Conservation (phyloP, 768 basidiomycete species). For the Lentinula sp. region DNA sequence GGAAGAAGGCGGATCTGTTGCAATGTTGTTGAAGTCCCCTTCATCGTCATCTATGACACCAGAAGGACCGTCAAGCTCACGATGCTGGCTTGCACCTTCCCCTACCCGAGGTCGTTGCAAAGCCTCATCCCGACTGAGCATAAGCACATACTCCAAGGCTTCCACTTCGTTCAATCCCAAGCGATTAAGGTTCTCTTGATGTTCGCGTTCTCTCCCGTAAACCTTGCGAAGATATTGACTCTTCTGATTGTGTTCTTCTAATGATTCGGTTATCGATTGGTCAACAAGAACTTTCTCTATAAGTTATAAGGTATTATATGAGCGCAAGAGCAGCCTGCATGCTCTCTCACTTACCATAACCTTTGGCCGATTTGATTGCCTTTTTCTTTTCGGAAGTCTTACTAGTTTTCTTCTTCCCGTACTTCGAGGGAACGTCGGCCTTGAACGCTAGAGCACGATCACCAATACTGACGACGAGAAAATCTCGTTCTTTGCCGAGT, state of each 20-base stretch:
- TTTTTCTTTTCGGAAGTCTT: conserved; percentile 26
- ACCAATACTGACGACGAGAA: conserved; percentile 55
- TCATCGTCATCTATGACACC: conserved; percentile 43
- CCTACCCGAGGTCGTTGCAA: conserved; percentile 11
- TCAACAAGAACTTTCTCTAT: conserved; percentile 61
- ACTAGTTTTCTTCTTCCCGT: conserved; percentile 17
- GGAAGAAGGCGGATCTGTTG: conserved; percentile 1
- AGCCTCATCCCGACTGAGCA: conserved; percentile 81
- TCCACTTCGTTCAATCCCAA: conserved; percentile 72
- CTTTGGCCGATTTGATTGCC: conserved; percentile 30
- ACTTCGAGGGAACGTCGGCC: conserved; percentile 37
- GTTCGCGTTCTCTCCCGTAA: conserved; percentile 49
- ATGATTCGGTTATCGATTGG: conserved; percentile 57
- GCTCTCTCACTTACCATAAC: conserved; percentile 32
- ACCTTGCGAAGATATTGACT: conserved; percentile 25
- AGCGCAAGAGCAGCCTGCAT: neutral
- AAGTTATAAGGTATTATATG: neutral
- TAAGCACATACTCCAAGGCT: conserved; percentile 73
- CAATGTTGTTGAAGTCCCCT: conserved; percentile 42
- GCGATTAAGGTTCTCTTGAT: conserved; percentile 46
- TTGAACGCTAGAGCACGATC: conserved; percentile 64
- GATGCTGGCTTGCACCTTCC: neutral
- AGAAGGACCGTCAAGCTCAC: conserved; percentile 9
- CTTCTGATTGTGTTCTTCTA: conserved; percentile 46
- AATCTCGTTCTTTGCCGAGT: conserved; percentile 43